Conservation (phyloP, 306 rosid species). For the Hippophae gyantsensis region DNA sequence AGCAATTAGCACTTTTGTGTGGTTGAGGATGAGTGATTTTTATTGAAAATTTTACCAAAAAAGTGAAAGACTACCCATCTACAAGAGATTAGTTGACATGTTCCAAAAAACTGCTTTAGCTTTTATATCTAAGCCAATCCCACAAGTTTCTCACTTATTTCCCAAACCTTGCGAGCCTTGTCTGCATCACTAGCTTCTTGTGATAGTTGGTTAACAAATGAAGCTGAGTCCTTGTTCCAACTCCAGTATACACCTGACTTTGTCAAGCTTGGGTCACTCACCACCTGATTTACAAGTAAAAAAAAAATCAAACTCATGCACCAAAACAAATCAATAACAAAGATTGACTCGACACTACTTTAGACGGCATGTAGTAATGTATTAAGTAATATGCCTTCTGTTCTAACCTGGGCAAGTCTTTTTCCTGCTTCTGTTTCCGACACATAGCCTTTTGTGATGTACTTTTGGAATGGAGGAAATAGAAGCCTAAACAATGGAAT, state of each 20-base stretch:
- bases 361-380: neutral
- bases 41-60: constrained; percentile 24
- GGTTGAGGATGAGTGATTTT: constrained; percentile 17
- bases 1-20: no score
- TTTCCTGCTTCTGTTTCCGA: constrained; percentile 94
- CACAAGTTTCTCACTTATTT: neutral
- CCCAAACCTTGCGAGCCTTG: neutral
- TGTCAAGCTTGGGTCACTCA: constrained; percentile 85
- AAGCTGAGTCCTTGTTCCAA: constrained; percentile 38
- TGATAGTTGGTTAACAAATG: neutral
- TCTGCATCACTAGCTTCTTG: neutral
- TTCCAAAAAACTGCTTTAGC: constrained; percentile 8
- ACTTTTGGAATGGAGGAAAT: constrained; percentile 96
- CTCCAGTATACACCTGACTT: constrained; percentile 99
- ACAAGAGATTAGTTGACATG: constrained; percentile 14
- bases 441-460: constrained; percentile 89
- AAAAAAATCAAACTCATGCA: constrained; percentile 5
- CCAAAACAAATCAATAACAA: constrained; percentile 3
- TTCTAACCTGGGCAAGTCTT: constrained; percentile 90
- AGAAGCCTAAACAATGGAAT: constrained; percentile 33
- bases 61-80: constrained; percentile 24
- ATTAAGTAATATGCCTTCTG: neutral
- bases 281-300: constrained; percentile 50
- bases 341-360: no score
- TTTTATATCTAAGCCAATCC: constrained; percentile 37